These are phyloP conservation scores for Knoxdaviesia proteae DNA, from an alignment of 2,329 filamentous ascomycete genomes.

Conservation along the genomic window DNA sequence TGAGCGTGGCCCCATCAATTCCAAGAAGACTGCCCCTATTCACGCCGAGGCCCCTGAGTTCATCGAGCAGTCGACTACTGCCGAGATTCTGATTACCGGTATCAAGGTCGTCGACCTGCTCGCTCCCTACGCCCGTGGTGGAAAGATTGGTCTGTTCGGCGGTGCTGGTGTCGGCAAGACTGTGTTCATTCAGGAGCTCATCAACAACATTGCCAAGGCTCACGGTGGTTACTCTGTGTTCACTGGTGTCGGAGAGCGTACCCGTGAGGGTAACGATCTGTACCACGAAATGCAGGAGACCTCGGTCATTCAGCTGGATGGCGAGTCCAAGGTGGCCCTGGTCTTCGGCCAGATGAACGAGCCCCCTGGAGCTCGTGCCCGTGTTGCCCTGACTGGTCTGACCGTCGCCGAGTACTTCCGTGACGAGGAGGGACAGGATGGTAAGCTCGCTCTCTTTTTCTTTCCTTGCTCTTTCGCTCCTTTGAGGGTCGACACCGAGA, in stretches of 20 bases:
- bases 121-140: slow-evolving; percentile 98
- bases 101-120: slow-evolving; percentile 99
- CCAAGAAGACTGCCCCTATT: slow-evolving; percentile 69
- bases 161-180: slow-evolving; percentile 99
- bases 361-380: slow-evolving; percentile 96
- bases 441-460: slow-evolving; percentile 22
- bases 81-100: slow-evolving; percentile 94
- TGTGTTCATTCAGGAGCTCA: slow-evolving; percentile 99
- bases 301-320: slow-evolving; percentile 96
- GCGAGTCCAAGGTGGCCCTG: slow-evolving; percentile 97
- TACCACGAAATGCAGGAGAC: slow-evolving; percentile 99
- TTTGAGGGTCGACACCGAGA: background rate
- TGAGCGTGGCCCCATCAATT: slow-evolving; percentile 96
- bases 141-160: slow-evolving; percentile 99
- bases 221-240: slow-evolving; percentile 99
- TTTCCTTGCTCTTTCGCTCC: background rate
- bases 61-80: slow-evolving; percentile 85
- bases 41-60: slow-evolving; percentile 88
- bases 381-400: slow-evolving; percentile 89
- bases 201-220: slow-evolving; percentile 99
- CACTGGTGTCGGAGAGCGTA: slow-evolving; percentile 99
- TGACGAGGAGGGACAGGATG: slow-evolving; percentile 63
- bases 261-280: slow-evolving; percentile 99
- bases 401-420: slow-evolving; percentile 72
- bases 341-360: slow-evolving; percentile 99